Percentiles rank a stretch among this genome's conserved stretches.
These are phyloP conservation scores for Plectosphaerella plurivora DNA, from an alignment of 2,329 filamentous ascomycete genomes.

Conservation along the genomic window DNA sequence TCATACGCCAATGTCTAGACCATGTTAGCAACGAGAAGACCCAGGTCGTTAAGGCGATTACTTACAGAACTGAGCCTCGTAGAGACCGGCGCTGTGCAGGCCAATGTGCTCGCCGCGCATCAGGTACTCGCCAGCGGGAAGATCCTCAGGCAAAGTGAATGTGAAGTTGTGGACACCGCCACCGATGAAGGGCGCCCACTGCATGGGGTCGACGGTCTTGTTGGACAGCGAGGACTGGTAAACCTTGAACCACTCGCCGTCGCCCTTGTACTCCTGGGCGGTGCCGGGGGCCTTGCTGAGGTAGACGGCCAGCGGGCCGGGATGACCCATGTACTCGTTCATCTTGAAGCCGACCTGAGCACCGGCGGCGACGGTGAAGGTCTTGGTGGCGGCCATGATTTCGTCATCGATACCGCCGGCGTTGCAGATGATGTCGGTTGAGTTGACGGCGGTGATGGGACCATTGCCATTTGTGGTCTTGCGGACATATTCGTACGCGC, in stretches of 20 bases:
- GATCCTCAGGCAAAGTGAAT: slow-evolving; percentile 19
- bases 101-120: slow-evolving; percentile 31
- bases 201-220: background rate
- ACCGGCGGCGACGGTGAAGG: slow-evolving; percentile 10
- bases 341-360: slow-evolving; percentile 10
- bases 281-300: slow-evolving; percentile 30
- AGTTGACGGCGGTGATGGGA: slow-evolving; percentile 10
- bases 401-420: slow-evolving; percentile 8
- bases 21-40: slow-evolving; percentile 13
- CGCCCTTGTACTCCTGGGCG: slow-evolving; percentile 28
- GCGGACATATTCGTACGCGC: slow-evolving; percentile 14
- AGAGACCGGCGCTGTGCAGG: slow-evolving; percentile 24
- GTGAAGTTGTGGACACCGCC: slow-evolving; percentile 17
- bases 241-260: slow-evolving; percentile 34
- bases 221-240: background rate
- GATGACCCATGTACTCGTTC: slow-evolving; percentile 13
- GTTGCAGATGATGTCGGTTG: slow-evolving; percentile 9
- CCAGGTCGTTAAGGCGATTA: no score
- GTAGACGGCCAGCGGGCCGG: slow-evolving; percentile 14
- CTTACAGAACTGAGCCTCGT: slow-evolving; percentile 27
- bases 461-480: slow-evolving; percentile 12
- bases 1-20: background rate
- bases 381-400: slow-evolving; percentile 3
- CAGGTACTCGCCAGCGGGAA: slow-evolving; percentile 25
- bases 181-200: background rate